Evolutionary conservation across 257 asterid species (phyloP).

Genomic region (Nicotiana sylvestris): DNA sequence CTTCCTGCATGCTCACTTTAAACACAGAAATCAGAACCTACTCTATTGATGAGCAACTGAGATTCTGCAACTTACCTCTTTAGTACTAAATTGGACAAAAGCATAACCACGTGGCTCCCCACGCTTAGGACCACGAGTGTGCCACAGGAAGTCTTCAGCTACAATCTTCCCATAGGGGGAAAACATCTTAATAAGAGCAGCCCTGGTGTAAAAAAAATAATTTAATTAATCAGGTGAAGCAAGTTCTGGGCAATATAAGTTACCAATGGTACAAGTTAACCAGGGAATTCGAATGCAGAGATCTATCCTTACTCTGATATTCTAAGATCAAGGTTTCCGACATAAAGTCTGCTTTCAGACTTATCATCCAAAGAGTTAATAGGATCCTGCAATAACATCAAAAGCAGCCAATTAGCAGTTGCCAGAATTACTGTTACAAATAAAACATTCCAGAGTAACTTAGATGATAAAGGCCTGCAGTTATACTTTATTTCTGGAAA

Average conservation of each 20-base stretch:
- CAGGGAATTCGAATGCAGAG: neutral
- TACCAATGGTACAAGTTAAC: neutral
- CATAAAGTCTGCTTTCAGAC: conserved; percentile 63
- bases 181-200: conserved; percentile 80
- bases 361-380: conserved; percentile 42
- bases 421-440: neutral
- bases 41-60: neutral
- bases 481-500: neutral
- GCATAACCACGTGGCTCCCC: conserved; percentile 81
- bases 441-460: neutral
- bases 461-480: neutral
- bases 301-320: conserved; percentile 58
- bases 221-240: neutral
- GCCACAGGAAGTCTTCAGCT: conserved; percentile 93
- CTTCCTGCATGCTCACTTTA: conserved; percentile 99
- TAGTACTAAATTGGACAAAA: conserved; percentile 74
- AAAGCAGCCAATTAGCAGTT: neutral
- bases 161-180: conserved; percentile 69
- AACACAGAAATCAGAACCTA: conserved; percentile 42
- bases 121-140: conserved; percentile 86
- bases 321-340: conserved; percentile 86
- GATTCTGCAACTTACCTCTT: conserved; percentile 57
- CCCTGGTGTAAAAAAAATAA: conserved; percentile 39
- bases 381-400: conserved; percentile 38
- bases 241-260: neutral